Base-by-base conservation (phyloP, 148 eudicot species). In the Pouteria glomerata region DNA sequence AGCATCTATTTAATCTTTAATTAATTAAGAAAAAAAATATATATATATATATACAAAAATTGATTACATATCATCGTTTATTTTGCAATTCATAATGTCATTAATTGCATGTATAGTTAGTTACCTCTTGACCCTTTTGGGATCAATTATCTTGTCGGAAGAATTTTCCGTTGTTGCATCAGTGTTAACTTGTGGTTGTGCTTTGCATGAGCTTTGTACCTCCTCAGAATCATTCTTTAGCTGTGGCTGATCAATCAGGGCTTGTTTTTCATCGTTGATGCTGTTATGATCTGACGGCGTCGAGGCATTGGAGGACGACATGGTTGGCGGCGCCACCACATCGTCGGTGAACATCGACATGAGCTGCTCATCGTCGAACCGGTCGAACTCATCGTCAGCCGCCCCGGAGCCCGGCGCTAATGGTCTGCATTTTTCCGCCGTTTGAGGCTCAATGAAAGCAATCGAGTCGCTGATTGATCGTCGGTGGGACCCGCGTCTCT, bases 71-170 rank as follows among this genome's bases (percentile, higher is more conserved):
- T n/a, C n/a, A n/a, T n/a, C n/a, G n/a, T n/a, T n/a, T n/a, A n/a
- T n/a, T n/a, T n/a, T n/a, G n/a, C n/a, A n/a, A n/a, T n/a, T n/a
- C n/a, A n/a, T n/a, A n/a, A n/a, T n/a, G n/a, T n/a, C n/a, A n/a
- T n/a, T n/a, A n/a, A n/a, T n/a, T n/a, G n/a, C n/a, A n/a, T n/a
- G n/a, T n/a, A n/a, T n/a, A n/a, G n/a, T n/a, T n/a, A n/a, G n/a
- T n/a, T 69, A 89, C 96, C 97, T 87, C 70, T 89, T 92, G 60
- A 89, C 84, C 82, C 96, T 82, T 69, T 89, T 92, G 0, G 97
- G 97, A 70, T 92, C 97, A 63, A 77, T 73, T 24, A 80, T 63
- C 61, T 78, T 85, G 5, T 79, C 83, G 33, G 19, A 29, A 1
- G 81, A 74, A 55, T 74, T 64, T n/a, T 64, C 76, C 3, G 39